Evolutionary conservation across 257 asterid species (phyloP).

Genomic region (Solanum medicagineum): DNA sequence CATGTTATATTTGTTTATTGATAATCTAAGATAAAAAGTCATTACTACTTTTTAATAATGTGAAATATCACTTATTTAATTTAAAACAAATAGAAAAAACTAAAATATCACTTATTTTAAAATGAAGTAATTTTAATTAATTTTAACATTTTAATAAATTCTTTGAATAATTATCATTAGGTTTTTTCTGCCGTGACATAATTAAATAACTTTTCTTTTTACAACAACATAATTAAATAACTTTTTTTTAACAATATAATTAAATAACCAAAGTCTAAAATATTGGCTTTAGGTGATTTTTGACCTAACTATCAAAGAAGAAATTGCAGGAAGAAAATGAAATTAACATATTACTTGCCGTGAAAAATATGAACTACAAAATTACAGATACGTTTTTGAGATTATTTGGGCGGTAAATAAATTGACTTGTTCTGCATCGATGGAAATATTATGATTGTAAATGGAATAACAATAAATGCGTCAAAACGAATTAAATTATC

Average conservation of each 20-base stretch:
- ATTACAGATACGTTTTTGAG: not conserved
- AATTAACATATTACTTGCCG: not conserved
- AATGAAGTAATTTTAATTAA: not conserved
- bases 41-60: too few relatives aligned
- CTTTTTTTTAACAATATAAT: not conserved
- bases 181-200: not conserved
- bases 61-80: not conserved
- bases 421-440: not conserved
- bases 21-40: too few relatives aligned
- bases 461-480: too few relatives aligned
- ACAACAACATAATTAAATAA: not conserved
- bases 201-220: not conserved
- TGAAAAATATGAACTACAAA: not conserved
- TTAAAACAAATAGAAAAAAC: not conserved
- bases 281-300: not conserved
- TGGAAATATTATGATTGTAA: too few relatives aligned
- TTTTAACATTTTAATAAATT: too few relatives aligned
- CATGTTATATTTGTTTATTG: too few relatives aligned
- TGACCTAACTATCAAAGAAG: not conserved
- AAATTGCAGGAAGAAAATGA: not conserved
- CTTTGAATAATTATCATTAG: slow-evolving; percentile 1
- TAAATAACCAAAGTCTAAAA: not conserved
- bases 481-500: too few relatives aligned
- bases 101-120: not conserved
- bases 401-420: not conserved